Conservation (phyloP, 108 stramenopile genomes). For the Aurantiochytrium sp. region DNA sequence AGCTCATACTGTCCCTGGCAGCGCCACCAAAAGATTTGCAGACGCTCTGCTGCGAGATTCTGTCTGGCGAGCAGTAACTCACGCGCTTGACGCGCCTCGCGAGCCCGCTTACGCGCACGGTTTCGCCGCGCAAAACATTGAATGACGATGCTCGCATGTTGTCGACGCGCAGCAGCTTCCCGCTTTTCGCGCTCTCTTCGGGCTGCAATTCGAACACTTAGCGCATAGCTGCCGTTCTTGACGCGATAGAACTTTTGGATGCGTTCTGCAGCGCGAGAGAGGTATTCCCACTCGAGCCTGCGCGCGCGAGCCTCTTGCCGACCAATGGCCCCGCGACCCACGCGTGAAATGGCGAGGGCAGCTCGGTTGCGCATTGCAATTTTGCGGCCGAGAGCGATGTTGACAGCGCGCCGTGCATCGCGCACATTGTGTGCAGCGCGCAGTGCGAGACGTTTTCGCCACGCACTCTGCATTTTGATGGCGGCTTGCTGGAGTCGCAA, state of each 20-base stretch:
- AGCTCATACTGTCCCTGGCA: background rate
- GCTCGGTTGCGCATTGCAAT: background rate
- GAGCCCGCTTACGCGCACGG: background rate
- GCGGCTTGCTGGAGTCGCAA: background rate
- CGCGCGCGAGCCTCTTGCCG: background rate
- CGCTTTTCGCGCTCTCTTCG: background rate
- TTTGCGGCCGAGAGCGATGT: no score
- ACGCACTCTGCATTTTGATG: background rate
- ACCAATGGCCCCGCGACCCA: background rate
- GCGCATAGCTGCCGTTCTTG: background rate
- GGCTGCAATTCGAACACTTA: background rate
- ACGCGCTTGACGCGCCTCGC: no score
- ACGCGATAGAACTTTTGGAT: background rate
- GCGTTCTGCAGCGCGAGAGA: background rate
- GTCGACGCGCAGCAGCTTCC: background rate
- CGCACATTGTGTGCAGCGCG: no score
- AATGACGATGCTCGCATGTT: background rate
- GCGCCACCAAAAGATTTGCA: slow-evolving; percentile 7
- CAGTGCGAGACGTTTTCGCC: background rate
- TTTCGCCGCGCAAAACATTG: background rate
- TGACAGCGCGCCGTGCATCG: no score
- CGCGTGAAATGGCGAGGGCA: background rate
- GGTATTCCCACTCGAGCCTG: background rate
- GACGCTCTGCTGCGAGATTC: background rate
- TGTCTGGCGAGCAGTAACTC: background rate